A percentile compares a stretch with the other conserved stretches of the same genome.
phyloP scores from a whole-genome alignment of 2,329 filamentous ascomycete genomes.

The Mollisia scopiformis region DNA sequence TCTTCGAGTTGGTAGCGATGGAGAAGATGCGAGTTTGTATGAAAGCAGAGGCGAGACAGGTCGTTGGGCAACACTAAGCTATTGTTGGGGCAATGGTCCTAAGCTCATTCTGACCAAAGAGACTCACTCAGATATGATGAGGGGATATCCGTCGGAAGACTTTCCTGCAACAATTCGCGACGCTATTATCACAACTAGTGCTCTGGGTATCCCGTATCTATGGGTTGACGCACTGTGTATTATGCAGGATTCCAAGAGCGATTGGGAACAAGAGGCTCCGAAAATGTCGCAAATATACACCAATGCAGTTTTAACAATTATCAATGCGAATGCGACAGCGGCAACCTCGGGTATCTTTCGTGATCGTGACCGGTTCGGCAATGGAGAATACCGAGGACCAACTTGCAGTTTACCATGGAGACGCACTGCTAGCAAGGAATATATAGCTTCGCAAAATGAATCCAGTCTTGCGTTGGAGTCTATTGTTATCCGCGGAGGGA shows the following conservation, averaged over 20 bases:
- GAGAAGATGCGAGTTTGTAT: background rate
- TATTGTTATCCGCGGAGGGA: background rate
- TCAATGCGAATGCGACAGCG: background rate
- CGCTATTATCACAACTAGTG: constrained; percentile 2
- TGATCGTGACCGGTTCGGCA: background rate
- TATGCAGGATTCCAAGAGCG: background rate
- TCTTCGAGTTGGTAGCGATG: background rate
- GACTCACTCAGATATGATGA: background rate
- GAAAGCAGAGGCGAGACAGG: background rate
- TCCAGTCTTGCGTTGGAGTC: background rate
- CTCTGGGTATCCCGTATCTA: background rate
- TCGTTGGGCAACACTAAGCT: constrained; percentile 1
- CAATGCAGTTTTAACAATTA: background rate
- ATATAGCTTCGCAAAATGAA: background rate
- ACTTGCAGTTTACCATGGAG: background rate
- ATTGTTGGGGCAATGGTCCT: constrained; percentile 18
- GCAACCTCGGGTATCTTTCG: background rate
- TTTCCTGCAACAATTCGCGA: constrained; percentile 14
- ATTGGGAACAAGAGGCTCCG: background rate
- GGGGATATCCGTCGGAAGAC: constrained; percentile 1
- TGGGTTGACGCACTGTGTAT: background rate
- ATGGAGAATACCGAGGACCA: background rate
- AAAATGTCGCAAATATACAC: background rate
- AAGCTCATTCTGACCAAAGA: constrained; percentile 4
- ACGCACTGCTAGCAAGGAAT: background rate